Evolutionary conservation across 2,329 filamentous ascomycete genomes (phyloP), one percentile per base, ranked within the genome.

Genomic region (Pleomassaria siparia): DNA sequence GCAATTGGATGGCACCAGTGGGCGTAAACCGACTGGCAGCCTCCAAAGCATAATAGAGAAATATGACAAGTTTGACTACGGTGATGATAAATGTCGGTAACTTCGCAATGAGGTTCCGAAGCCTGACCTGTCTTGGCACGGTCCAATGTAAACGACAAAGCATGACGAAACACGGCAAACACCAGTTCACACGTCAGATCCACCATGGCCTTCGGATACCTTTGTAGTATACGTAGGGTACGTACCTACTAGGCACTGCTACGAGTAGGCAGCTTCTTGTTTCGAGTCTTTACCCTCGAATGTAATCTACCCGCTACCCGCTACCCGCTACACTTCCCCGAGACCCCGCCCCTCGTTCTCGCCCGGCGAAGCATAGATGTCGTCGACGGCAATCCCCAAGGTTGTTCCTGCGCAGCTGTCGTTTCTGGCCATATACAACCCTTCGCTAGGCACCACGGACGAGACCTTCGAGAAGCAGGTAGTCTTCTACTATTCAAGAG

Each of bases 341-440:
- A 28, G 13, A 40, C 24, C 20, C 36, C 20, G 9, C 36, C 11
- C 15, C 36, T 9, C 33, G 4, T 21, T 12, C 42, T 13, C 26
- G 8, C 36, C 35, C 35, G 18, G n/a, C 35, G 9, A 16, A 37
- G 46, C 46, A 42, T 46, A 37, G 26, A 68, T 64, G 63, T 64
- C 62, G 35, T 63, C 62, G 9, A 59, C 57, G 1, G 46, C 49
- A 1, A 45, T 61, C 2, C 57, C 66, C 24, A 67, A 64, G 50
- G 69, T 88, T 54, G 76, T 85, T 26, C 91, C 94, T 35, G 92
- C 92, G 28, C 89, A 89, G 66, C 82, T 97, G 24, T 88, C 89
- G 61, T 97, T 94, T 70, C 81, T 99, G 37, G 85, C 92, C 68
- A 95, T 99, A 69, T 99, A 95, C 79, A 97, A 95, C 70, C 94